Conservation (phyloP, 768 basidiomycete genomes). For the Trametes cinnabarina region DNA sequence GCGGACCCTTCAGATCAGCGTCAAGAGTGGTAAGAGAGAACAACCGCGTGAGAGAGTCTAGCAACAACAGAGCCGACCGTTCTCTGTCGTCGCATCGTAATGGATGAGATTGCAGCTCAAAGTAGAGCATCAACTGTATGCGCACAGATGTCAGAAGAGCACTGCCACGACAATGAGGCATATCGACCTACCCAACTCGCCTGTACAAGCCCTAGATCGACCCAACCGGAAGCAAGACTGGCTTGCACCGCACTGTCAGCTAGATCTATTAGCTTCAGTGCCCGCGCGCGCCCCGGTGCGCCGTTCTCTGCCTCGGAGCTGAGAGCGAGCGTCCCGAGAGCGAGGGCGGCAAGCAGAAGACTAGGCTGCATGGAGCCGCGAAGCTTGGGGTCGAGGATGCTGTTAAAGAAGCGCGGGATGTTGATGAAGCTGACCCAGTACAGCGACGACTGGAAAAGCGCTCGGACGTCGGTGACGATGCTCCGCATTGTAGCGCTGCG, state of each 20-base stretch:
- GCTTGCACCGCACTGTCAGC: slow-evolving; percentile 70
- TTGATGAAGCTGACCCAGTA: slow-evolving; percentile 76
- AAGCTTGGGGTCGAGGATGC: slow-evolving; percentile 49
- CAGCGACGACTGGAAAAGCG: slow-evolving; percentile 61
- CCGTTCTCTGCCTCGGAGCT: slow-evolving; percentile 59
- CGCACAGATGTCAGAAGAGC: slow-evolving; percentile 3
- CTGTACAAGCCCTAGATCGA: slow-evolving; percentile 71
- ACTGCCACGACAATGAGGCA: background rate
- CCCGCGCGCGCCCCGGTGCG: slow-evolving; percentile 49
- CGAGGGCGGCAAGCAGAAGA: slow-evolving; percentile 59
- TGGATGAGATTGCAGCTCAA: slow-evolving; percentile 72
- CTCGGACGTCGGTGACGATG: slow-evolving; percentile 57
- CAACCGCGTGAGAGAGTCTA: slow-evolving; percentile 64
- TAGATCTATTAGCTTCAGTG: slow-evolving; percentile 59
- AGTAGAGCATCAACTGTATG: slow-evolving; percentile 61
- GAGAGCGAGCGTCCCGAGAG: slow-evolving; percentile 63
- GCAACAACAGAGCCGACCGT: slow-evolving; percentile 52
- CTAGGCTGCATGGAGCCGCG: slow-evolving; percentile 64
- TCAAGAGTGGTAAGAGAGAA: slow-evolving; percentile 63
- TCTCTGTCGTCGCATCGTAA: slow-evolving; percentile 50
- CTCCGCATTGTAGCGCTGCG: slow-evolving; percentile 44
- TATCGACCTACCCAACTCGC: slow-evolving; percentile 49
- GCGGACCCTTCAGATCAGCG: slow-evolving; percentile 46
- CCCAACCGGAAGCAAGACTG: slow-evolving; percentile 67
- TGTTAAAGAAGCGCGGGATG: slow-evolving; percentile 61